Evolutionary conservation across 768 basidiomycete species (phyloP).

Genomic region (Tulasnella sp.): DNA sequence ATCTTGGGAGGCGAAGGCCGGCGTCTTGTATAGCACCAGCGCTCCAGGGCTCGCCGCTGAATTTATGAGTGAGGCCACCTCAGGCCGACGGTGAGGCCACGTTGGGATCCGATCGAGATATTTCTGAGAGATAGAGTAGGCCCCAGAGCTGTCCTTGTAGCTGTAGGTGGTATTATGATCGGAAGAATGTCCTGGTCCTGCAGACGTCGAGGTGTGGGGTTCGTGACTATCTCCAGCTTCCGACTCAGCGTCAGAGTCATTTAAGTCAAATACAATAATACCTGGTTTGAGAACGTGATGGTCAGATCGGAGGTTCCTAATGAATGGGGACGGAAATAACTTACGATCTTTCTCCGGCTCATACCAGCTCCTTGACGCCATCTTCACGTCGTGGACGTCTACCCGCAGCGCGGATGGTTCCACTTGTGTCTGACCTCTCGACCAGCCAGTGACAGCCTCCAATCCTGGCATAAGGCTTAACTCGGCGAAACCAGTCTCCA

Average conservation of each 20-base stretch:
- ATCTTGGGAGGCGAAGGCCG: neutral
- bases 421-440: neutral
- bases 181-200: neutral
- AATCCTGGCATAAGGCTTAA: neutral
- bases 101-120: slow-evolving; percentile 8
- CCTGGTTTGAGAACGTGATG: slow-evolving; percentile 38
- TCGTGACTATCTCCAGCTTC: neutral
- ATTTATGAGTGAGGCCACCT: neutral
- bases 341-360: slow-evolving; percentile 60
- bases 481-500: slow-evolving; percentile 9
- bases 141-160: neutral
- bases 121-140: slow-evolving; percentile 8
- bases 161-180: slow-evolving; percentile 1
- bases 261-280: slow-evolving; percentile 53
- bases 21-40: neutral
- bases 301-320: no score
- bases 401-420: neutral
- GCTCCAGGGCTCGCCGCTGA: neutral
- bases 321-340: slow-evolving; percentile 26
- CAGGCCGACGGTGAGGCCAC: slow-evolving; percentile 1
- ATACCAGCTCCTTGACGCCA: slow-evolving; percentile 57
- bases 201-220: neutral
- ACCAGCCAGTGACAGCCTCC: neutral
- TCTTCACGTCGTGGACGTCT: slow-evolving; percentile 42
- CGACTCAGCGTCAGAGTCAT: slow-evolving; percentile 37